phyloP scores from a whole-genome alignment of 441 rosid genomes.

The Jatropha podagrica region DNA sequence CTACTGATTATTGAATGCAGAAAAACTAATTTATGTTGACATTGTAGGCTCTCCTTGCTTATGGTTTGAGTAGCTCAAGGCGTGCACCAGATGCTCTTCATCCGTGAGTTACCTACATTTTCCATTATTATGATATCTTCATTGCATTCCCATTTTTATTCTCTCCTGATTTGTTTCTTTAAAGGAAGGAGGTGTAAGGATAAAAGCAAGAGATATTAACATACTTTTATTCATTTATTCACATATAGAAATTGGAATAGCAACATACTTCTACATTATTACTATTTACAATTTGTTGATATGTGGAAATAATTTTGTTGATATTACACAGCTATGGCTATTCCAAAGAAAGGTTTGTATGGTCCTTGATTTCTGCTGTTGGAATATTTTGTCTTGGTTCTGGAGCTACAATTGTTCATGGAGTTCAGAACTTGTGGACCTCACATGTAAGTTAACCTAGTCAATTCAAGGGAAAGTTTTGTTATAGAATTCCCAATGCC shows the following conservation, averaged over 20 bases:
- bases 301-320: conserved; percentile 23
- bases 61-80: conserved; percentile 96
- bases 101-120: conserved; percentile 59
- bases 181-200: not conserved
- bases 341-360: conserved; percentile 97
- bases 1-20: conserved; percentile 26
- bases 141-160: not conserved
- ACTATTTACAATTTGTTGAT: conserved; percentile 16
- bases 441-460: conserved; percentile 50
- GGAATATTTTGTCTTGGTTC: conserved; percentile 99
- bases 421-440: conserved; percentile 89
- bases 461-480: not conserved
- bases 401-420: conserved; percentile 96
- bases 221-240: not conserved
- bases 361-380: conserved; percentile 99
- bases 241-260: not conserved
- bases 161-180: not conserved
- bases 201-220: not conserved
- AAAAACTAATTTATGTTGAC: conserved; percentile 43
- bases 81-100: conserved; percentile 99
- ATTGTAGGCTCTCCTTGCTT: conserved; percentile 93
- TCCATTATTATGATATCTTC: not conserved
- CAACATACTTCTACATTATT: not conserved
- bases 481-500: not conserved
- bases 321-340: conserved; percentile 81